These are phyloP conservation scores for Phlyctochytrium arcticum DNA, from an alignment of 192 early-diverging fungal genomes.

Conservation along the genomic window DNA sequence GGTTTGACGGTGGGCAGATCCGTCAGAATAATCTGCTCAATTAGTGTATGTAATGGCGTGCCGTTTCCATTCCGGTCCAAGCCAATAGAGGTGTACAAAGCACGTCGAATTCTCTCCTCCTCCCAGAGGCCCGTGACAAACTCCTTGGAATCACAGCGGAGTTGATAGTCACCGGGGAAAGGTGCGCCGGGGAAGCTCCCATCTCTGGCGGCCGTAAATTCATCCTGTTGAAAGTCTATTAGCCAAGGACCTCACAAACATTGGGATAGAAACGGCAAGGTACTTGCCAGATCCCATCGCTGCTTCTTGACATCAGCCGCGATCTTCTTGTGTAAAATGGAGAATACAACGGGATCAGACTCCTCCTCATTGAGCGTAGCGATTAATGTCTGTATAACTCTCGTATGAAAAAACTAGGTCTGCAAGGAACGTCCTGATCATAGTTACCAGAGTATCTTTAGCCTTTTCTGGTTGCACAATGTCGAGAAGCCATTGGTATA, in stretches of 20 bases:
- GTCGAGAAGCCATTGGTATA: constrained; percentile 43
- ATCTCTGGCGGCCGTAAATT: no score
- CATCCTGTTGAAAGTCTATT: no score
- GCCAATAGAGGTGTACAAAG: constrained; percentile 39
- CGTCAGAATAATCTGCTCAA: constrained; percentile 58
- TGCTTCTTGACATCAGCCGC: constrained; percentile 53
- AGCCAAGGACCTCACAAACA: not conserved
- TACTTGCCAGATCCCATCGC: constrained; percentile 60
- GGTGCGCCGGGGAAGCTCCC: no score
- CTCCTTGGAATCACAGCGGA: constrained; percentile 58
- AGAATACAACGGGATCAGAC: constrained; percentile 62
- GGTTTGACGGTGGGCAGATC: constrained; percentile 62
- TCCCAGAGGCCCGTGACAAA: constrained; percentile 46
- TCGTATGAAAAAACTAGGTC: no score
- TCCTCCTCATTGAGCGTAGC: constrained; percentile 32
- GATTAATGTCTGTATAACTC: constrained; percentile 48
- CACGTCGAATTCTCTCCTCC: constrained; percentile 39
- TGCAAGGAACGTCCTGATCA: not conserved
- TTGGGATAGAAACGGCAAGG: no score
- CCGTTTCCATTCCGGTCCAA: constrained; percentile 30
- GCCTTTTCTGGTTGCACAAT: constrained; percentile 8
- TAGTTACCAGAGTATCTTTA: constrained; percentile 1
- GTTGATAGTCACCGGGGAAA: constrained; percentile 37
- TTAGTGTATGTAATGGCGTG: constrained; percentile 21
- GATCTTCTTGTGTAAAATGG: constrained; percentile 52